These are phyloP conservation scores for Boletus fagicola DNA, from an alignment of 768 basidiomycete species.

Conservation along the genomic window DNA sequence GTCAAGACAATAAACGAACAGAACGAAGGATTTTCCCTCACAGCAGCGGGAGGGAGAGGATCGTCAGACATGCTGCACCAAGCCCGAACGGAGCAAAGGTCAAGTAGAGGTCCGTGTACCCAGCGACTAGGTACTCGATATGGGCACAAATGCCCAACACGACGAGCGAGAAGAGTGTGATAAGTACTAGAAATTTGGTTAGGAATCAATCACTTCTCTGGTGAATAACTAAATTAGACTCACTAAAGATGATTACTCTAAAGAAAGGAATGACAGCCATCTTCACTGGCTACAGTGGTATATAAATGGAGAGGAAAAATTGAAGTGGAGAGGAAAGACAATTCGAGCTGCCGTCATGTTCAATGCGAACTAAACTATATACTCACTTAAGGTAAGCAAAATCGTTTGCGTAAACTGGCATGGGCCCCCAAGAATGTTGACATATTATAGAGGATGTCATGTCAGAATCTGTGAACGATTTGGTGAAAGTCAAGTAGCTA, in stretches of 20 bases:
- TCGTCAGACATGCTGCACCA: constrained; percentile 14
- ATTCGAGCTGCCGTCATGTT: not conserved
- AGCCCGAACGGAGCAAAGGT: constrained; percentile 21
- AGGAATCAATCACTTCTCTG: not conserved
- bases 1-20: not conserved
- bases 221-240: not conserved
- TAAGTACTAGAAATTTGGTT: constrained; percentile 9
- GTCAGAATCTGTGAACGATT: not conserved
- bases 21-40: constrained; percentile 8
- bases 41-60: constrained; percentile 25
- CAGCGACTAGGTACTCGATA: constrained; percentile 14
- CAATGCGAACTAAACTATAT: not conserved
- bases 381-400: not conserved
- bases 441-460: too few species aligned
- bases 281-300: constrained; percentile 1
- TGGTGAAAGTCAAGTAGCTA: not conserved
- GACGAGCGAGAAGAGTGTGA: constrained; percentile 16
- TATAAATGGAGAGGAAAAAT: not conserved
- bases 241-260: constrained; percentile 23
- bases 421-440: constrained; percentile 3
- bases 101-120: not conserved
- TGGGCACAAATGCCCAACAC: constrained; percentile 25
- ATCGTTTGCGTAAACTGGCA: constrained; percentile 1
- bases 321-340: not conserved
- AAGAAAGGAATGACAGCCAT: constrained; percentile 29